These are phyloP conservation scores for Xanthoconium purpureum DNA, from an alignment of 768 basidiomycete species.

Conservation along the genomic window DNA sequence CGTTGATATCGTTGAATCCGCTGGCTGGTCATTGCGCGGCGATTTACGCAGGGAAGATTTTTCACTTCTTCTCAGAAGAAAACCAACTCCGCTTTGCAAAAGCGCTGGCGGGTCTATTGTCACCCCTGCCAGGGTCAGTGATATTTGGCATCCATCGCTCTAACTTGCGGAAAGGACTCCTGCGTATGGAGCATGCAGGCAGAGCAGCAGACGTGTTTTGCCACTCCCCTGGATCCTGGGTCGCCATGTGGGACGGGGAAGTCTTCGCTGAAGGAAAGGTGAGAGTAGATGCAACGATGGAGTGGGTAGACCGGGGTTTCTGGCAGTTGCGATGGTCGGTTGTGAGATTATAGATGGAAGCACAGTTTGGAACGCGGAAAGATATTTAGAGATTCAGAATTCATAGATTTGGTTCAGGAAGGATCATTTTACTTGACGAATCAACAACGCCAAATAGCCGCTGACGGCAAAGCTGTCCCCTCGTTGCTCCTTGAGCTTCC, in stretches of 20 bases:
- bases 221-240: constrained; percentile 29
- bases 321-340: neutral
- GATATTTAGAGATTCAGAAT: no score
- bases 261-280: constrained; percentile 26
- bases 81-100: constrained; percentile 26
- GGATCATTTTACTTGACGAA: no score
- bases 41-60: constrained; percentile 48
- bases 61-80: constrained; percentile 35
- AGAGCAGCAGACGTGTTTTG: neutral
- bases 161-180: neutral
- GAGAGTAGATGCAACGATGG: neutral
- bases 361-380: no score
- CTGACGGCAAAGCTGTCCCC: neutral
- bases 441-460: constrained; percentile 22
- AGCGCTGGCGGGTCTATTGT: constrained; percentile 26
- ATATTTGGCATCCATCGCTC: neutral
- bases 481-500: neutral
- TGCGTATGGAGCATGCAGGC: neutral
- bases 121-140: constrained; percentile 17
- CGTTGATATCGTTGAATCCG: constrained; percentile 43
- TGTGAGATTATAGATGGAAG: neutral
- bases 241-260: constrained; percentile 35
- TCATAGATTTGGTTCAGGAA: no score
- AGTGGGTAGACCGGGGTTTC: neutral
- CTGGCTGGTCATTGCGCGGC: constrained; percentile 47